Percentiles rank a stretch among this genome's conserved stretches.
These are phyloP conservation scores for Trichophyton schoenleinii DNA, from an alignment of 2,329 filamentous ascomycete genomes.

Conservation along the genomic window DNA sequence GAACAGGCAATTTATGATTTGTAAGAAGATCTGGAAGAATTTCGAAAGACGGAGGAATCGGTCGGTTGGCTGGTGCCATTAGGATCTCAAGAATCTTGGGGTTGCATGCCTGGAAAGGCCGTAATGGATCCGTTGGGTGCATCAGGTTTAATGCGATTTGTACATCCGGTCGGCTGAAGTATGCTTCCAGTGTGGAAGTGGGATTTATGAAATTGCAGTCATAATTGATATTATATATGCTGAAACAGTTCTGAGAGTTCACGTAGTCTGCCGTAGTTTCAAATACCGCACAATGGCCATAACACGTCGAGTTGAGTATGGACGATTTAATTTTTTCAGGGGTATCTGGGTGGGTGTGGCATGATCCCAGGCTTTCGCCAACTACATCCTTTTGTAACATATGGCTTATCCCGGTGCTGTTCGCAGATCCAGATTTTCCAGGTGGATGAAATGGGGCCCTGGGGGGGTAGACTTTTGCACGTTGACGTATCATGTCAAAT, in stretches of 20 bases:
- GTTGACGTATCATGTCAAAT: constrained; percentile 20
- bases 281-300: constrained; percentile 26
- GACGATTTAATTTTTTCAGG: constrained; percentile 18
- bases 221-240: constrained; percentile 25
- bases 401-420: constrained; percentile 15
- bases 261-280: constrained; percentile 25
- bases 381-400: neutral
- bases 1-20: constrained; percentile 22
- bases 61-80: constrained; percentile 13
- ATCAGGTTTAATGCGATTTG: constrained; percentile 22
- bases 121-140: constrained; percentile 6
- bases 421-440: constrained; percentile 22
- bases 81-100: constrained; percentile 19
- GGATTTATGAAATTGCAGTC: constrained; percentile 21
- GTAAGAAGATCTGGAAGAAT: constrained; percentile 24
- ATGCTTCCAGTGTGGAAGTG: constrained; percentile 17
- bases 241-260: constrained; percentile 19
- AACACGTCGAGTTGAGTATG: constrained; percentile 25
- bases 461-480: constrained; percentile 22
- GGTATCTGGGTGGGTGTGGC: constrained; percentile 18
- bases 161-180: constrained; percentile 25
- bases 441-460: constrained; percentile 18
- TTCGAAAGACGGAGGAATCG: constrained; percentile 22
- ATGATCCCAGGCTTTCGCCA: constrained; percentile 13
- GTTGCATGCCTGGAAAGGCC: constrained; percentile 22